Percentiles rank a stretch among this genome's conserved stretches.
Evolutionary conservation across 164 flowering plant genomes (phyloP).

Genomic region (Magnolia kwangsiensis): DNA sequence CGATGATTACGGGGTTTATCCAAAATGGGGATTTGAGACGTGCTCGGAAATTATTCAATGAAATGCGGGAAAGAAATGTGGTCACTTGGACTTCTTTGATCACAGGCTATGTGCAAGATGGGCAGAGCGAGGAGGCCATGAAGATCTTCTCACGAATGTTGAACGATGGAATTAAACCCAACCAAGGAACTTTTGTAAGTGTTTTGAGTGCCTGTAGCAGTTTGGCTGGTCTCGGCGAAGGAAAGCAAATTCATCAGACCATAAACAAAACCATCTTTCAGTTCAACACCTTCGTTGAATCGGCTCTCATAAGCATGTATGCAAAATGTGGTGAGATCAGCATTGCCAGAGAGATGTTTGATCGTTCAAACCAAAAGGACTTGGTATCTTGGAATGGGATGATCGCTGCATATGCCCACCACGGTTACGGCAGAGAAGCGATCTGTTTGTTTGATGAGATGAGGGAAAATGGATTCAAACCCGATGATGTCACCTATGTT

Average conservation of each 20-base stretch:
- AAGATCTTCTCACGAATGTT: constrained; percentile 12
- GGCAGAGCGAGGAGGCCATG: constrained; percentile 11
- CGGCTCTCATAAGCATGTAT: constrained; percentile 18
- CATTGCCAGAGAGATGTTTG: constrained; percentile 14
- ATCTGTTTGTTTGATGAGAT: constrained; percentile 10
- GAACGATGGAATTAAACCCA: constrained; percentile 8
- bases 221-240: constrained; percentile 18
- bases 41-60: no score
- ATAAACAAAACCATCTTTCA: constrained; percentile 12
- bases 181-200: constrained; percentile 18
- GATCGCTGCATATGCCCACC: constrained; percentile 3
- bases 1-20: no score
- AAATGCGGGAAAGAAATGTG: constrained; percentile 6
- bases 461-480: constrained; percentile 7
- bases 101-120: constrained; percentile 11
- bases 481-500: constrained; percentile 20
- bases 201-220: constrained; percentile 17
- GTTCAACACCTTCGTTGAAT: constrained; percentile 7
- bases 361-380: constrained; percentile 16
- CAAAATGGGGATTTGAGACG: no score
- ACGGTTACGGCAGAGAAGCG: constrained; percentile 9
- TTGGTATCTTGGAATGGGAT: constrained; percentile 16
- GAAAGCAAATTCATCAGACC: constrained; percentile 19
- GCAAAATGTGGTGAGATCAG: constrained; percentile 18
- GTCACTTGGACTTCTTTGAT: constrained; percentile 18